Conservation (phyloP, 352 stramenopile genomes). For the Phytophthora lateralis region DNA sequence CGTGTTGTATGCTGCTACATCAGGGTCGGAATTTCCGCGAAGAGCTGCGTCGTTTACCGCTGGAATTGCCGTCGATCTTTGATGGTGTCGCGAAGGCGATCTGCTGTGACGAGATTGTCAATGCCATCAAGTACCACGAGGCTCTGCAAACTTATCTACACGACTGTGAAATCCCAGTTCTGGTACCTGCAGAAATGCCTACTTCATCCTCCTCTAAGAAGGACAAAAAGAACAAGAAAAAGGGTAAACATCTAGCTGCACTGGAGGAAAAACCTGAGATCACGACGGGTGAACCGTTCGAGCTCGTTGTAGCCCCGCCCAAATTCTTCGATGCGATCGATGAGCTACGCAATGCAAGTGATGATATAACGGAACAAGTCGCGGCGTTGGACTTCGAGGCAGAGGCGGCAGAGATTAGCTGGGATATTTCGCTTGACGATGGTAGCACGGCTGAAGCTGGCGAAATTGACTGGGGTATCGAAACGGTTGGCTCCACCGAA, state of each 20-base stretch:
- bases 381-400: conserved; percentile 54
- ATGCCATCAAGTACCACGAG: conserved; percentile 63
- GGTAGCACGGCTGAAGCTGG: conserved; percentile 32
- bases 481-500: conserved; percentile 37
- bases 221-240: conserved; percentile 49
- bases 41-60: conserved; percentile 62
- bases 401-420: conserved; percentile 69
- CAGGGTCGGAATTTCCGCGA: conserved; percentile 66
- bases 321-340: conserved; percentile 67
- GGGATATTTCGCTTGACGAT: conserved; percentile 68
- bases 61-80: conserved; percentile 64
- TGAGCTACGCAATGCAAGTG: conserved; percentile 50
- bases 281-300: conserved; percentile 35
- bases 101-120: conserved; percentile 44
- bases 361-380: conserved; percentile 29
- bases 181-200: conserved; percentile 17
- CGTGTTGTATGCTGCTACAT: not conserved
- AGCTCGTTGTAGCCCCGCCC: conserved; percentile 44
- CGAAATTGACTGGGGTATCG: conserved; percentile 76
- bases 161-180: conserved; percentile 49
- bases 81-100: conserved; percentile 47
- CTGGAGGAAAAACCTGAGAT: conserved; percentile 16
- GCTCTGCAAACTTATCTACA: conserved; percentile 73
- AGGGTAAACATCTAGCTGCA: conserved; percentile 28
- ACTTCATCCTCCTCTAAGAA: conserved; percentile 41